Base-by-base conservation (phyloP, 805 yeast genomes). In the Candida stauntonica region DNA sequence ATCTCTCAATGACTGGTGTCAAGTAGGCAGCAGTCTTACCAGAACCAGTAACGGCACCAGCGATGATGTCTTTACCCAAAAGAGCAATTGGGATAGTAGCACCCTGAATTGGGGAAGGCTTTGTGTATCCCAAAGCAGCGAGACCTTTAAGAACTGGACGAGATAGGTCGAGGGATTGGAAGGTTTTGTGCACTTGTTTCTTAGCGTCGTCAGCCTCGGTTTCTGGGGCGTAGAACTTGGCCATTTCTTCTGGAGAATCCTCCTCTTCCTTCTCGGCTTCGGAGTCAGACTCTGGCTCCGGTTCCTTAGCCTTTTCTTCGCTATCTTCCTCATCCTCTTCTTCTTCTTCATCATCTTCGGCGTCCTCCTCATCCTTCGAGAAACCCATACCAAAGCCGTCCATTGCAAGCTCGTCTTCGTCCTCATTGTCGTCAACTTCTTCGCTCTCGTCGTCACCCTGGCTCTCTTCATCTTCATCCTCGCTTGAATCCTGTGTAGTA, bases 11-110 rank as follows among this genome's bases (percentile, higher is more conserved):
- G 31, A 89, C 86, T 12, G 99, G 99, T 39, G 93, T 84, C 82
- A 93, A 81, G 60, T 87, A 93, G 1, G 99, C 99, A 3, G 97
- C 99, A 17, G 99, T 93, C 62, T 93, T 93, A 75, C 99, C 99
- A 16, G 98, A 91, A 68, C 99, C 99, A 5, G 99, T 93, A 17
- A 86, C 96, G 26, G 99, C 99, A 70, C 98, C 98, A 14, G 98
- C 99, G 54, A 93, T 96, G 36, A 93, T 79, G 63, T 93, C 99
- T 58, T 86, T 91, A 54, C 99, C 99, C 46, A 86, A 60, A 29
- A 93, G 69, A 1, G 96, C 96, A 41, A 91, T 79, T 12, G 99
- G 99, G 45, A 93, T 89, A 7, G 95, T 78, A 1, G 96, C 85
- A 44, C 89, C 72, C 67, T 93, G 99, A 66, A 93, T 86, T 12